Evolutionary conservation across 208 protist genomes (phyloP).

Genomic region (Trypanosoma melophagium): DNA sequence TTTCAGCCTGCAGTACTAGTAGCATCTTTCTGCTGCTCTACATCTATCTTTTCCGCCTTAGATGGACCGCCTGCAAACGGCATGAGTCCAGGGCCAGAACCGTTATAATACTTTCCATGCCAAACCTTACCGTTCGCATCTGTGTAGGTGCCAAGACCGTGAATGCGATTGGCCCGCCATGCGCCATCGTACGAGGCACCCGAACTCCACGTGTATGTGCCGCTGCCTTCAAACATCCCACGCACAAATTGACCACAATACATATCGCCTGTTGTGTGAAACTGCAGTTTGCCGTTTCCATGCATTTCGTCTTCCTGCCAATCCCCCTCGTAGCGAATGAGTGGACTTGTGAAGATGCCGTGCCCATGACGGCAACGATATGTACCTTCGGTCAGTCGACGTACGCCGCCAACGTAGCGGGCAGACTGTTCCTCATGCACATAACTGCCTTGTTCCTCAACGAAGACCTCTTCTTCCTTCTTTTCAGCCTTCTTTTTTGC

Average conservation of each 20-base stretch:
- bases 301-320: slow-evolving; percentile 88
- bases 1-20: background rate
- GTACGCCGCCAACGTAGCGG: slow-evolving; percentile 62
- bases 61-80: slow-evolving; percentile 19
- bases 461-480: slow-evolving; percentile 69
- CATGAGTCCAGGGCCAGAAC: slow-evolving; percentile 67
- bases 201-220: slow-evolving; percentile 67
- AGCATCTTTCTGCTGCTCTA: background rate
- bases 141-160: slow-evolving; percentile 84
- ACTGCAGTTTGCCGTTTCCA: slow-evolving; percentile 62
- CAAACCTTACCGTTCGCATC: slow-evolving; percentile 73
- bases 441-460: slow-evolving; percentile 71
- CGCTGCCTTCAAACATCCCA: slow-evolving; percentile 72
- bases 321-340: slow-evolving; percentile 75
- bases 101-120: slow-evolving; percentile 81
- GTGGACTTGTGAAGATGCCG: slow-evolving; percentile 66
- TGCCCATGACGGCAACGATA: slow-evolving; percentile 63
- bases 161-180: slow-evolving; percentile 83
- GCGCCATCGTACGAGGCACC: slow-evolving; percentile 70
- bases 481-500: slow-evolving; percentile 77
- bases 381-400: slow-evolving; percentile 34
- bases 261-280: slow-evolving; percentile 45
- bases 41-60: background rate
- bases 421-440: slow-evolving; percentile 65
- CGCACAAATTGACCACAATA: slow-evolving; percentile 66